A percentile compares a stretch with the other conserved stretches of the same genome.
phyloP scores from a whole-genome alignment of 164 flowering plant species.

The Sedum album region DNA sequence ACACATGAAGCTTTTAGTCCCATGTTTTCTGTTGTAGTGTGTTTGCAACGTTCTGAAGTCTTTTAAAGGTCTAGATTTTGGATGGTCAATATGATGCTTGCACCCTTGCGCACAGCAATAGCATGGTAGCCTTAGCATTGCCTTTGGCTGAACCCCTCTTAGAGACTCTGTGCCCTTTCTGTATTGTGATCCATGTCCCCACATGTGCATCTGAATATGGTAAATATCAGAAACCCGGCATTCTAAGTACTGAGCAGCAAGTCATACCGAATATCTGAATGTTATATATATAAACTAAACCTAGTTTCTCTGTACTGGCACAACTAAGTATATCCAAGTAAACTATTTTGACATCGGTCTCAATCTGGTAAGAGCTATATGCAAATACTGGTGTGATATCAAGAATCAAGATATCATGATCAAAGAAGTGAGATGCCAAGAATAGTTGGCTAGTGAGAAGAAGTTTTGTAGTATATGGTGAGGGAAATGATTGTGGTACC shows the following conservation, averaged over 20 bases:
- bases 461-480: neutral
- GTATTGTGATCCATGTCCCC: conserved; percentile 72
- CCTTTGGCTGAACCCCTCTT: conserved; percentile 53
- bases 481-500: conserved; percentile 24
- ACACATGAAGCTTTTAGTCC: conserved; percentile 48
- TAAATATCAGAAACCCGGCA: neutral
- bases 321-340: no score
- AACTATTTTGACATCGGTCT: no score
- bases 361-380: no score
- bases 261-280: no score
- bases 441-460: neutral
- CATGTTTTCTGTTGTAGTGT: conserved; percentile 60
- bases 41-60: conserved; percentile 62
- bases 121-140: conserved; percentile 56
- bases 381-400: no score
- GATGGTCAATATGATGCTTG: conserved; percentile 54
- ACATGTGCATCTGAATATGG: conserved; percentile 53
- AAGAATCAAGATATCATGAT: no score
- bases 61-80: conserved; percentile 44
- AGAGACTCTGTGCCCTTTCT: conserved; percentile 57
- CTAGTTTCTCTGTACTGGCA: no score
- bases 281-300: no score
- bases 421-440: no score
- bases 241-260: no score
- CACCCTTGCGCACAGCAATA: conserved; percentile 55